phyloP scores from a whole-genome alignment of 495 filamentous ascomycete genomes.

The Bacidia rubella region DNA sequence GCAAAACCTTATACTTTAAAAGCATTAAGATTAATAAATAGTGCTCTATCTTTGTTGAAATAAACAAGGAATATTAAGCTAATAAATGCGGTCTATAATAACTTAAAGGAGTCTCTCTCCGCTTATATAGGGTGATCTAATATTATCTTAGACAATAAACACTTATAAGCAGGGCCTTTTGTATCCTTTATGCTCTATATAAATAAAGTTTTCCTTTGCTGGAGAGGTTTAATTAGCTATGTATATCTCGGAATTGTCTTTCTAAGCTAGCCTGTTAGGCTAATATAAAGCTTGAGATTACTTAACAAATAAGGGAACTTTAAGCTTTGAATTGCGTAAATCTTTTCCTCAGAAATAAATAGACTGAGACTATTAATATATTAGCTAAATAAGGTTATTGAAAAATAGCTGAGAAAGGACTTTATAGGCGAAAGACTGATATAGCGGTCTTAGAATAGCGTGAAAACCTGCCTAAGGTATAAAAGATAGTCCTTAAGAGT shows the following conservation, averaged over 20 bases:
- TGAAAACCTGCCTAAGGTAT: background rate
- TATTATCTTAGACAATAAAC: background rate
- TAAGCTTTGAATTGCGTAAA: background rate
- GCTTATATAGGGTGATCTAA: background rate
- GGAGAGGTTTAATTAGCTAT: background rate
- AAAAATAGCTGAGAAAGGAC: conserved; percentile 1
- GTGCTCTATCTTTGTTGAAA: background rate
- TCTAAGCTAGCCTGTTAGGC: background rate
- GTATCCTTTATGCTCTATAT: background rate
- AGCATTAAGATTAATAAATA: conserved; percentile 5
- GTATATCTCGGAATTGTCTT: background rate
- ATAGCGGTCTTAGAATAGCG: background rate
- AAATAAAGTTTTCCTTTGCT: background rate
- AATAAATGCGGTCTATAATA: background rate
- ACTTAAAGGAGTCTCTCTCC: background rate
- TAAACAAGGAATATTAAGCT: conserved; percentile 1
- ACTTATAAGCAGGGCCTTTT: background rate
- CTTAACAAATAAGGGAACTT: background rate
- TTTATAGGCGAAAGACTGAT: background rate
- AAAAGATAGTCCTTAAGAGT: background rate
- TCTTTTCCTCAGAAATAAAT: background rate
- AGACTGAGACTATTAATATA: background rate
- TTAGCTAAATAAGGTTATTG: background rate
- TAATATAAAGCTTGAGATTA: background rate
- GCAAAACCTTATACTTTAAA: conserved; percentile 1